phyloP scores from a whole-genome alignment of 2,329 filamentous ascomycete species.

The Aureobasidium mangrovei region DNA sequence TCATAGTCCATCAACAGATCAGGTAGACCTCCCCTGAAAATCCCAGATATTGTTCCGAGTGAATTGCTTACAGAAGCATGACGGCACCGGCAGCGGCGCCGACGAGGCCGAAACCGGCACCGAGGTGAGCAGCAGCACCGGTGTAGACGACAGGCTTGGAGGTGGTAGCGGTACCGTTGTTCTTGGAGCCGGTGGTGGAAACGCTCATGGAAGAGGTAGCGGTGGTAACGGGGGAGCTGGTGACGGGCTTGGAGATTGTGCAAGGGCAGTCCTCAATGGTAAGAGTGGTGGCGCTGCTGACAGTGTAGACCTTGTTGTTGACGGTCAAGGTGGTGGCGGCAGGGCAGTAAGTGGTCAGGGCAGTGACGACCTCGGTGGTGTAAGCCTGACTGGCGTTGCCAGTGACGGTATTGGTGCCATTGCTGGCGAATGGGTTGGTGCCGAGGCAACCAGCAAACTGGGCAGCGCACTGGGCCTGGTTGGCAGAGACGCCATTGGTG shows the following conservation, averaged over 20 bases:
- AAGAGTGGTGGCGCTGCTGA: constrained; percentile 40
- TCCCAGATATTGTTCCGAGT: not conserved
- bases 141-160: constrained; percentile 2
- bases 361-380: constrained; percentile 37
- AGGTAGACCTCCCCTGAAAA: too few species aligned
- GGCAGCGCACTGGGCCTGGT: constrained; percentile 13
- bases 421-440: constrained; percentile 11
- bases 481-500: constrained; percentile 3
- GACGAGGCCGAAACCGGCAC: constrained; percentile 2
- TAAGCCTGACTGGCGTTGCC: not conserved
- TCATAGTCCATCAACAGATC: too few species aligned
- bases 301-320: constrained; percentile 58
- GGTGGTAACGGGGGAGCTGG: constrained; percentile 17
- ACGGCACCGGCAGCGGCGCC: constrained; percentile 4
- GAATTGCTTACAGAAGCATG: constrained; percentile 4
- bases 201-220: not conserved
- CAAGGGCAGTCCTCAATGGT: constrained; percentile 19
- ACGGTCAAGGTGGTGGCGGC: constrained; percentile 54
- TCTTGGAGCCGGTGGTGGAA: not conserved
- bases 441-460: constrained; percentile 11
- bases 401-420: not conserved
- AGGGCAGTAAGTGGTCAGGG: constrained; percentile 65
- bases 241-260: constrained; percentile 17
- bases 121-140: not conserved
- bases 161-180: constrained; percentile 5